A percentile compares a stretch with the other conserved stretches of the same genome.
Conservation (phyloP, 805 yeast species). For the Nematodospora valgi region DNA sequence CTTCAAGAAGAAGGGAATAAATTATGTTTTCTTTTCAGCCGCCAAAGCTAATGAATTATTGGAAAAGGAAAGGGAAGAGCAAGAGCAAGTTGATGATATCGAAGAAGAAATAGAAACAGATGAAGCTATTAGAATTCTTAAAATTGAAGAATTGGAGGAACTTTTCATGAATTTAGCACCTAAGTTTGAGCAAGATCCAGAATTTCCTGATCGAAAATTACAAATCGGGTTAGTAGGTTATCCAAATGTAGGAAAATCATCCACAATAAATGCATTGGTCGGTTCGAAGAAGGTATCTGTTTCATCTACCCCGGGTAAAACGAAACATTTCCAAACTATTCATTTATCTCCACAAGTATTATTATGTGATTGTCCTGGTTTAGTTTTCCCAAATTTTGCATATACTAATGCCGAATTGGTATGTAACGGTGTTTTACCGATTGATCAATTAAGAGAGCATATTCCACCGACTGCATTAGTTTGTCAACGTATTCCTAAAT, state of each 20-base stretch:
- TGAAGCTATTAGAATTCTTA: slow-evolving; percentile 60
- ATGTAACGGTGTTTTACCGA: slow-evolving; percentile 97
- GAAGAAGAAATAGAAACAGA: slow-evolving; percentile 14
- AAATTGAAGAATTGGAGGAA: slow-evolving; percentile 81
- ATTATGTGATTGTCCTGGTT: slow-evolving; percentile 98
- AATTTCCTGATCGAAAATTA: slow-evolving; percentile 55
- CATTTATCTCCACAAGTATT: slow-evolving; percentile 76
- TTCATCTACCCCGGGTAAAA: slow-evolving; percentile 97
- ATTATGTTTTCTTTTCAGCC: slow-evolving; percentile 92
- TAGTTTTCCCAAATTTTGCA: slow-evolving; percentile 97
- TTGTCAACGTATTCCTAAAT: slow-evolving; percentile 85
- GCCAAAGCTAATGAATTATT: slow-evolving; percentile 73
- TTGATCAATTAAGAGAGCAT: slow-evolving; percentile 91
- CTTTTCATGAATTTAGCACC: slow-evolving; percentile 79
- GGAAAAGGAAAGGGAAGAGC: slow-evolving; percentile 56
- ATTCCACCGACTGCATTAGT: slow-evolving; percentile 86
- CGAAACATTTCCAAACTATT: slow-evolving; percentile 98
- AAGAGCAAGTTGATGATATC: slow-evolving; percentile 22
- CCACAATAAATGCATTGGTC: slow-evolving; percentile 95
- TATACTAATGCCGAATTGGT: slow-evolving; percentile 95
- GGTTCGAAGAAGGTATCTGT: slow-evolving; percentile 98
- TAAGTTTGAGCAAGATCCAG: slow-evolving; percentile 51
- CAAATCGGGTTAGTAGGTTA: slow-evolving; percentile 97
- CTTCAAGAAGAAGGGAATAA: slow-evolving; percentile 64
- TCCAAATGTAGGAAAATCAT: slow-evolving; percentile 92